A percentile compares a stretch with the other conserved stretches of the same genome.
Evolutionary conservation across 2,329 filamentous ascomycete genomes (phyloP).

Genomic region (Zymoseptoria ardabiliae): DNA sequence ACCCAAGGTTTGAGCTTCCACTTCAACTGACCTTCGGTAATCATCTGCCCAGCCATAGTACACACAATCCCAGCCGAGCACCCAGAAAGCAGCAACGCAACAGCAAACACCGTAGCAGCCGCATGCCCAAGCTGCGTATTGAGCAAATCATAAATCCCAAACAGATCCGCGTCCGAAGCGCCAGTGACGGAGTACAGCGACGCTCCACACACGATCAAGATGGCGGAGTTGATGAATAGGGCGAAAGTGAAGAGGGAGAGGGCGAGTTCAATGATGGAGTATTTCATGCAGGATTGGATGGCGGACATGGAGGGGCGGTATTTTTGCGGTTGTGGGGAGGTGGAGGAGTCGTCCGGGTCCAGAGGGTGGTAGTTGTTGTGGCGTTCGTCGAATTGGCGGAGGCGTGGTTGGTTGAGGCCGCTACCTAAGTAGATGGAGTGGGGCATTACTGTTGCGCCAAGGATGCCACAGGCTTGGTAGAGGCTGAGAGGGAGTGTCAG

Average conservation of each 20-base stretch:
- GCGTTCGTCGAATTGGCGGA: conserved; percentile 55
- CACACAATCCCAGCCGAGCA: conserved; percentile 79
- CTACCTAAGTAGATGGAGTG: conserved; percentile 63
- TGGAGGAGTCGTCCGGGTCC: conserved; percentile 22
- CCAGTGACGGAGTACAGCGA: conserved; percentile 55
- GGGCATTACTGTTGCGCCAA: conserved; percentile 69
- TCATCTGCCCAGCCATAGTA: conserved; percentile 85
- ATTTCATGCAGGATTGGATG: conserved; percentile 34
- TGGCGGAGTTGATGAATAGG: conserved; percentile 38
- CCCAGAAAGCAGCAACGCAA: conserved; percentile 73
- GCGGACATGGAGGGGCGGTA: conserved; percentile 35
- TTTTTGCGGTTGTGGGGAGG: conserved; percentile 16
- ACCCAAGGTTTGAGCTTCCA: conserved; percentile 73
- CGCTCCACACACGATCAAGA: conserved; percentile 55
- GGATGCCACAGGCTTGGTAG: conserved; percentile 67
- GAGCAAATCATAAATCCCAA: conserved; percentile 71
- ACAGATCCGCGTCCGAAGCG: conserved; percentile 68
- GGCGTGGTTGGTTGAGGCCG: conserved; percentile 60
- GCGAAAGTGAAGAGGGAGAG: conserved; percentile 37
- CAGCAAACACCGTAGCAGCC: conserved; percentile 75
- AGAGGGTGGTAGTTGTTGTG: conserved; percentile 44
- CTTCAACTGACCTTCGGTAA: conserved; percentile 71
- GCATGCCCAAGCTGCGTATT: conserved; percentile 60
- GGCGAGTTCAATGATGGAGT: conserved; percentile 34
- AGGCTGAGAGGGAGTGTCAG: conserved; percentile 32